phyloP scores from a whole-genome alignment of 371 early-diverging fungal genomes.

The Mucor indicus region DNA sequence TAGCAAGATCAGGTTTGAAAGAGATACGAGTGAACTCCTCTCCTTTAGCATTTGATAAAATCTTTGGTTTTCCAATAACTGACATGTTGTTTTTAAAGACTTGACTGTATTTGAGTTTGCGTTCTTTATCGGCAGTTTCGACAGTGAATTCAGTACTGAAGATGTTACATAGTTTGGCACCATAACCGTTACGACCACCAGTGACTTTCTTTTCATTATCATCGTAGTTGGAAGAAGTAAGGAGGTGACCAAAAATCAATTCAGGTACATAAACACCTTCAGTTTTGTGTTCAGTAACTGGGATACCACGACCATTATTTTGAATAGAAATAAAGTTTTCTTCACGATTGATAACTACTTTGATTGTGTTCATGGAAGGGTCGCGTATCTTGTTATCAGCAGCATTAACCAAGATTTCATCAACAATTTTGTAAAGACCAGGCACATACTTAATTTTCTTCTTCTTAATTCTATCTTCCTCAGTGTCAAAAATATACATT shows the following conservation, averaged over 20 bases:
- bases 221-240: constrained; percentile 99
- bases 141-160: constrained; percentile 97
- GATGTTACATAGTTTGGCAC: constrained; percentile 99
- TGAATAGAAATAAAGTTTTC: constrained; percentile 86
- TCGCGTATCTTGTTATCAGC: constrained; percentile 96
- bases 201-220: constrained; percentile 98
- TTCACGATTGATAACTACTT: constrained; percentile 88
- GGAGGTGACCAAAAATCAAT: constrained; percentile 98
- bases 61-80: constrained; percentile 67
- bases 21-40: constrained; percentile 91
- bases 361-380: constrained; percentile 86
- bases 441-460: constrained; percentile 89
- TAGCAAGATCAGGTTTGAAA: constrained; percentile 95
- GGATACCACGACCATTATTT: constrained; percentile 99
- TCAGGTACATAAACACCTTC: constrained; percentile 98
- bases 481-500: constrained; percentile 87
- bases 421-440: constrained; percentile 99
- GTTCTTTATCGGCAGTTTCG: constrained; percentile 89
- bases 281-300: constrained; percentile 92
- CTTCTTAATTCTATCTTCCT: constrained; percentile 63
- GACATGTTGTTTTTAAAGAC: constrained; percentile 91
- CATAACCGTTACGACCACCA: constrained; percentile 99
- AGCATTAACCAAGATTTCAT: constrained; percentile 99
- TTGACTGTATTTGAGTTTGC: constrained; percentile 81
- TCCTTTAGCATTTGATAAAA: constrained; percentile 60